Conservation (phyloP, 2,329 filamentous ascomycete species). For the Ophiostoma ulmi region DNA sequence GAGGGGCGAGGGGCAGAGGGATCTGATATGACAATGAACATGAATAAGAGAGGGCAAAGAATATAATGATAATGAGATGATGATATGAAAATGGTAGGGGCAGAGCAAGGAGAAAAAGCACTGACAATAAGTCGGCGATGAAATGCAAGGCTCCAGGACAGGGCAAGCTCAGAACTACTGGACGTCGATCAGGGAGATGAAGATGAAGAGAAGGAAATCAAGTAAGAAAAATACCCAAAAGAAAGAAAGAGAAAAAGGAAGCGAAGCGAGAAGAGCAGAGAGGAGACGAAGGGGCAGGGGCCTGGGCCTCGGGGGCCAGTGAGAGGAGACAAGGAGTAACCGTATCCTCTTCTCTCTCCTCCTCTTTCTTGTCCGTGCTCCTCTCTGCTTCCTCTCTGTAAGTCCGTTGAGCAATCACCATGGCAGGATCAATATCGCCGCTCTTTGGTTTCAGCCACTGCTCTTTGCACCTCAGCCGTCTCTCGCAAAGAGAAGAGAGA, state of each 20-base stretch:
- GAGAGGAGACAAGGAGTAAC: background rate
- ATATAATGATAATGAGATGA: background rate
- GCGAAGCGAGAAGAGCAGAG: background rate
- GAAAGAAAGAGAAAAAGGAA: background rate
- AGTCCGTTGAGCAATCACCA: background rate
- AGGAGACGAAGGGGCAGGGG: background rate
- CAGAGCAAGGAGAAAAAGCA: background rate
- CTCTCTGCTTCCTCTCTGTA: background rate
- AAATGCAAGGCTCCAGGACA: background rate
- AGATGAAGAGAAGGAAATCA: background rate
- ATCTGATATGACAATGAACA: background rate
- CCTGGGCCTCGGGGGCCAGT: too few species aligned
- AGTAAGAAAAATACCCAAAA: background rate
- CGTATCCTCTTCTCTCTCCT: background rate
- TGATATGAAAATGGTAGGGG: background rate
- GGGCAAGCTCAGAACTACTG: background rate
- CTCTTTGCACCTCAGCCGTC: background rate
- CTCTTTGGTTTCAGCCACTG: too few species aligned
- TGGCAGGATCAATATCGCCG: background rate
- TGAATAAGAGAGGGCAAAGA: background rate
- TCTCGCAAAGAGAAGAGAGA: background rate
- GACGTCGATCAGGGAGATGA: background rate
- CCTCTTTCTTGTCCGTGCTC: background rate
- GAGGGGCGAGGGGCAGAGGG: conserved; percentile 9
- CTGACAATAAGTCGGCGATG: background rate